Percentiles rank a stretch among this genome's conserved stretches.
These are phyloP conservation scores for Tricholoma flavovirens DNA, from an alignment of 768 basidiomycete genomes.

Conservation along the genomic window DNA sequence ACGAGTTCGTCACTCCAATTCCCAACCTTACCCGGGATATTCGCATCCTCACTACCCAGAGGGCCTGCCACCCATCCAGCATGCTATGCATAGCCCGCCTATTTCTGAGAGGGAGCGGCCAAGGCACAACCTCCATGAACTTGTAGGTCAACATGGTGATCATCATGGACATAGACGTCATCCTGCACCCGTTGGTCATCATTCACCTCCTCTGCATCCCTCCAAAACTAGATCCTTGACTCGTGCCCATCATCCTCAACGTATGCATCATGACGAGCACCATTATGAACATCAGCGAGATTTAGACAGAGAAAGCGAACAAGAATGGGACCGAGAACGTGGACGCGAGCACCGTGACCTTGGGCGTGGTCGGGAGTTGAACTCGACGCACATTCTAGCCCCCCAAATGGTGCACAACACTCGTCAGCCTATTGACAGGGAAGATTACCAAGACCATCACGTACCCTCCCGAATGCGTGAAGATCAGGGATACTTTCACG, in stretches of 20 bases:
- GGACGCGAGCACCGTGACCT: slow-evolving; percentile 32
- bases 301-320: slow-evolving; percentile 31
- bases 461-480: slow-evolving; percentile 30
- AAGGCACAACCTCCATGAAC: slow-evolving; percentile 43
- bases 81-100: slow-evolving; percentile 45
- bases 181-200: slow-evolving; percentile 26
- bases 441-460: slow-evolving; percentile 28
- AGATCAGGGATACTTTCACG: slow-evolving; percentile 33
- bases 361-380: slow-evolving; percentile 20
- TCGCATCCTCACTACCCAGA: slow-evolving; percentile 45
- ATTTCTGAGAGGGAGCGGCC: slow-evolving; percentile 40
- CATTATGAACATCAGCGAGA: slow-evolving; percentile 44
- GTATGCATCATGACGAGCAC: slow-evolving; percentile 57
- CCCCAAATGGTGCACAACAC: slow-evolving; percentile 36
- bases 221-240: slow-evolving; percentile 30
- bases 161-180: slow-evolving; percentile 26
- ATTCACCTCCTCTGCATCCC: slow-evolving; percentile 32
- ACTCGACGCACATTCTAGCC: slow-evolving; percentile 31
- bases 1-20: slow-evolving; percentile 39
- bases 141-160: slow-evolving; percentile 26
- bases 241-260: slow-evolving; percentile 61
- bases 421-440: slow-evolving; percentile 25
- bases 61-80: slow-evolving; percentile 35
- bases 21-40: slow-evolving; percentile 31
- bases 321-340: slow-evolving; percentile 40